Base-by-base conservation (phyloP, 1,284 basidiomycete genomes). In the Lignosus rhinocerotis region DNA sequence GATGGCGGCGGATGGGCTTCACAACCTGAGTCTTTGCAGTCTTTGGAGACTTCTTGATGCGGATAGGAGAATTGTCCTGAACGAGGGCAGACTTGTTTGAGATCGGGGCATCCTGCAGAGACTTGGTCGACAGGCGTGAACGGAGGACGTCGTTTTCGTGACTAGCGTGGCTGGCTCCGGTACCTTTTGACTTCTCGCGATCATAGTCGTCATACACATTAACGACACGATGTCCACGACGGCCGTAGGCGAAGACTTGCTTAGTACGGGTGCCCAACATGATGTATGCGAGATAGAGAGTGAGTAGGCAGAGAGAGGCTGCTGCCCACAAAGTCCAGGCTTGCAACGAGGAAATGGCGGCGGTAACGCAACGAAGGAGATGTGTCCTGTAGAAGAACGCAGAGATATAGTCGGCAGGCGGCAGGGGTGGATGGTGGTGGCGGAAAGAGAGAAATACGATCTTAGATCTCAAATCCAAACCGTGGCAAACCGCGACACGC, bases 181-280 rank as follows among this genome's bases (percentile, higher is more conserved):
- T 14, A 31, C 59, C 56, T 34, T 53, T 50, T 10, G 49, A 48
- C 42, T 60, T 57, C 16, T 38, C 33, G 36, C 44, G 53, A 19
- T 66, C 71, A 61, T 9, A 74, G 67, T 61, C 70, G 53, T 75
- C 75, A 56, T 78, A 76, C 48, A 76, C 78, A 56, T 80, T 81
- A 66, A 91, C 78, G 17, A 91, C 81, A 42, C 88, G 83, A 53
- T 81, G 81, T 25, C 78, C 78, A 54, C 88, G 83, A 62, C 83
- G 82, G 17, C 88, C 88, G 68, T 91, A 91, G 16, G 86, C 74
- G 53, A 80, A 81, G 57, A 91, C 82, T 65, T 88, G 85, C 70
- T 88, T 90, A 11, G 88, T 91, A 62, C 79, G 78, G 55, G 81
- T 63, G 45, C 81, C 76, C 9, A 84, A 72, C 82, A 83, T 83